Base-by-base conservation (phyloP, 208 protist genomes). In the Acanthamoeba healyi region DNA sequence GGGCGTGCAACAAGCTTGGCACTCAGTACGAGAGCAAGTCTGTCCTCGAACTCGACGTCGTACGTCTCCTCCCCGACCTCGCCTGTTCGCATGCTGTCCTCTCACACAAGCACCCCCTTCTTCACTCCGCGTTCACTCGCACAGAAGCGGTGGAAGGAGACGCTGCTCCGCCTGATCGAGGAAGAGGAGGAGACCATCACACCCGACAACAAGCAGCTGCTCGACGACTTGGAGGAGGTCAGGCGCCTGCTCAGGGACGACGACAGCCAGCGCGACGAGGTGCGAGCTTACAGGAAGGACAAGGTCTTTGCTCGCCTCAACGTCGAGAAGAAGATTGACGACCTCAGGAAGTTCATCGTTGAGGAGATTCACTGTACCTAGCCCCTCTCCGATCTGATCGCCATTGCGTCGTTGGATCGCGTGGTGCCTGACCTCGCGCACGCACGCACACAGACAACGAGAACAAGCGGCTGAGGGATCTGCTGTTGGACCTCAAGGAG, bases 1-100 rank as follows among this genome's bases (percentile, higher is more conserved):
- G 61, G 29, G 86, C 86, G 42, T 92, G 86, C 86, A 92, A 92
- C 46, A 74, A 92, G 86, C 86, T 92, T 14, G 86, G 58, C 61
- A 51, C 61, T 24, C 42, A 92, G 61, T 92, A 92, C 49, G 51
- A 67, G 61, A 34, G 10, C 86, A 92, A 92, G 34, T 77, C 58
- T 34, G 34, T 5, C 38, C 58, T 92, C n/a, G 86, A 92, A 34
- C 34, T 29, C 22, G 29, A 36, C 29, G 17, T 74, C 32, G 65
- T 74, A 32, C 65, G 65, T 15, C 34, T 74, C 34, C 65, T n/a
- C n/a, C 1, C 32, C 32, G 7, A 1, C 6, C 34, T 14, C 10
- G 58, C 26, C 58, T 65, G 5, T 5, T 54, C 58, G 58, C n/a
- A 9, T 67, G 14, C 58, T 67, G n/a, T n/a, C n/a, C 12, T 49